Conservation (phyloP, 306 rosid species). For the Medicago lupulina region DNA sequence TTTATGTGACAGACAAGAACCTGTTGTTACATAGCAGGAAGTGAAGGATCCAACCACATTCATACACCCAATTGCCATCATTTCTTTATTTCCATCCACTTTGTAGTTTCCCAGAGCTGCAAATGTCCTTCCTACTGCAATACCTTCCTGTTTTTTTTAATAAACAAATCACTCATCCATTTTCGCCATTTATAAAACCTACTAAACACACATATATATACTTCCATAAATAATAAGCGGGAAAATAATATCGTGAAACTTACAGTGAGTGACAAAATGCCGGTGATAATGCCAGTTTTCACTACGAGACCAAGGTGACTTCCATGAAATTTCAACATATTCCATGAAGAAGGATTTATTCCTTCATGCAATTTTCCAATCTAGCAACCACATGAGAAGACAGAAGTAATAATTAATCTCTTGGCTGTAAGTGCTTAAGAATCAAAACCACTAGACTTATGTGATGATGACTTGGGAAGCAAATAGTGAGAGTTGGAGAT, state of each 20-base stretch:
- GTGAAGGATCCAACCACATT: slow-evolving; percentile 91
- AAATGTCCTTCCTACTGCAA: slow-evolving; percentile 98
- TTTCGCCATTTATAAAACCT: not conserved
- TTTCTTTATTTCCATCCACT: slow-evolving; percentile 97
- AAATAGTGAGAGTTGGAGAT: not conserved
- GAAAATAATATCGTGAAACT: slow-evolving; percentile 28
- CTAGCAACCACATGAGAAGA: slow-evolving; percentile 51
- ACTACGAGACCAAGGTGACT: slow-evolving; percentile 62
- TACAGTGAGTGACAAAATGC: slow-evolving; percentile 95
- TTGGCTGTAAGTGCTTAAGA: not conserved
- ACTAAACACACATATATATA: not conserved
- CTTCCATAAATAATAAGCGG: not conserved
- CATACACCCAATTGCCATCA: slow-evolving; percentile 98
- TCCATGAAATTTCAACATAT: slow-evolving; percentile 68
- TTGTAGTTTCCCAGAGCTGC: slow-evolving; percentile 80
- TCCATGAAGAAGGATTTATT: slow-evolving; percentile 88
- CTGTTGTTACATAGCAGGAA: slow-evolving; percentile 95
- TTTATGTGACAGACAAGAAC: slow-evolving; percentile 42
- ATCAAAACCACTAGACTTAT: not conserved
- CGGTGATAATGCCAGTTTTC: slow-evolving; percentile 86
- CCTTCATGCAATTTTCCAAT: slow-evolving; percentile 87
- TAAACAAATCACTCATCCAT: not conserved
- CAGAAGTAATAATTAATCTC: slow-evolving; percentile 12
- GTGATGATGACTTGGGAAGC: not conserved
- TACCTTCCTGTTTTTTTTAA: slow-evolving; percentile 76